A percentile compares a stretch with the other conserved stretches of the same genome.
Evolutionary conservation across 306 rosid genomes (phyloP).

Genomic region (Oxytropis ochrocephala): DNA sequence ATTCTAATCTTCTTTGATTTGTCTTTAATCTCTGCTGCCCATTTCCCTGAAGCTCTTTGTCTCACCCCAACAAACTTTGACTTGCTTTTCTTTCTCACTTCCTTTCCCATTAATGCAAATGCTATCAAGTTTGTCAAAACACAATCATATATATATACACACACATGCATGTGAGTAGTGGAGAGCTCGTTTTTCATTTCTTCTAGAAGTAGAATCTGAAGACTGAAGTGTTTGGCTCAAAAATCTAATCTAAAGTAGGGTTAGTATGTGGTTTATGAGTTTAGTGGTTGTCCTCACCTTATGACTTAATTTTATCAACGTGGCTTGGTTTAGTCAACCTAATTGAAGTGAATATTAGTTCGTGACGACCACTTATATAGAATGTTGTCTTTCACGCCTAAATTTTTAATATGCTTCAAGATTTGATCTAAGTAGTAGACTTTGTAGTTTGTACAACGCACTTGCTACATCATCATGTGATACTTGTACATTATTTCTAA

Average conservation of each 20-base stretch:
- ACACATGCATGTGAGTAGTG: constrained; percentile 32
- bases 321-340: constrained; percentile 30
- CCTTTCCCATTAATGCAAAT: neutral
- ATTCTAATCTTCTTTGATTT: constrained; percentile 65
- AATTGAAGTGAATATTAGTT: neutral
- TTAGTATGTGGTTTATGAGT: neutral
- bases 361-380: too few relatives aligned
- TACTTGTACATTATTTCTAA: too few relatives aligned
- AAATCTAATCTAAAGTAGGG: neutral
- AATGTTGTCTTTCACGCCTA: too few relatives aligned
- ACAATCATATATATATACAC: neutral
- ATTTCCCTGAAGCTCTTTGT: constrained; percentile 85
- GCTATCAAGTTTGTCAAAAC: neutral
- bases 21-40: constrained; percentile 96
- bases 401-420: too few relatives aligned
- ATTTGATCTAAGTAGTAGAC: too few relatives aligned
- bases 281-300: constrained; percentile 21
- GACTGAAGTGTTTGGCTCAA: neutral
- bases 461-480: too few relatives aligned
- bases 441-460: too few relatives aligned
- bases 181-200: constrained; percentile 55
- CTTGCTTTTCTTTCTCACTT: constrained; percentile 6
- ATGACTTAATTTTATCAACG: neutral
- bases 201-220: neutral
- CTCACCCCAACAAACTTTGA: constrained; percentile 74